Base-by-base conservation (phyloP, 176 grass and related monocot species). In the Eremochloa ophiuroides region DNA sequence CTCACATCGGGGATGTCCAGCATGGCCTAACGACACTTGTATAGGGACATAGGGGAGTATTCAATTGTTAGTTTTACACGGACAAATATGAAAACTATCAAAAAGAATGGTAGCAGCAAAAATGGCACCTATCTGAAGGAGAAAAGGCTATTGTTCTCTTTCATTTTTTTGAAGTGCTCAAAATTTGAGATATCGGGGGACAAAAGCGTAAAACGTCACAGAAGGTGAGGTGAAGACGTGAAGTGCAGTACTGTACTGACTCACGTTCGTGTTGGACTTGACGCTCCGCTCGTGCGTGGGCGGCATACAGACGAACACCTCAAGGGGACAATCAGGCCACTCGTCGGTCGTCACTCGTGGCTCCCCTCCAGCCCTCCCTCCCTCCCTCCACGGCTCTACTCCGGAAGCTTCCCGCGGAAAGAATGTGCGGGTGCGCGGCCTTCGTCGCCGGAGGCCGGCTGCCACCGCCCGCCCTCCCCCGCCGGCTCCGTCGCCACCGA, bases 381-480 rank as follows among this genome's bases (percentile, higher is more conserved):
- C n/a, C n/a, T n/a, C n/a, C n/a, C n/a, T n/a, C n/a, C n/a, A n/a
- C n/a, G n/a, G n/a, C n/a, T n/a, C n/a, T 34, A 65, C 50, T 35
- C 74, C 53, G 26, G 34, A 78, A 78, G 58, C 74, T 73, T 73
- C 83, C 83, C 29, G 47, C 56, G 28, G 86, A 74, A 86, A 75
- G 70, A 69, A 94, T 94, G 92, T 84, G 80, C 80, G 48, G 78
- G 86, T 78, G 82, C 31, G 37, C 76, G 66, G 48, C 76, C 68
- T 64, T 85, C 71, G 50, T 84, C 16, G 80, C 78, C 37, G 43
- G 64, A 12, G 66, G 75, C 34, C 39, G 42, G 30, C 23, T 48
- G 29, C 81, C 71, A 72, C 67, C 29, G 22, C 14, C 50, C 27
- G 17, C 30, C 8, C 33, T 41, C 29, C 47, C 40, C 40, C 16